Base-by-base conservation (phyloP, 371 early-diverging fungal species). In the Mucor mucedo region DNA sequence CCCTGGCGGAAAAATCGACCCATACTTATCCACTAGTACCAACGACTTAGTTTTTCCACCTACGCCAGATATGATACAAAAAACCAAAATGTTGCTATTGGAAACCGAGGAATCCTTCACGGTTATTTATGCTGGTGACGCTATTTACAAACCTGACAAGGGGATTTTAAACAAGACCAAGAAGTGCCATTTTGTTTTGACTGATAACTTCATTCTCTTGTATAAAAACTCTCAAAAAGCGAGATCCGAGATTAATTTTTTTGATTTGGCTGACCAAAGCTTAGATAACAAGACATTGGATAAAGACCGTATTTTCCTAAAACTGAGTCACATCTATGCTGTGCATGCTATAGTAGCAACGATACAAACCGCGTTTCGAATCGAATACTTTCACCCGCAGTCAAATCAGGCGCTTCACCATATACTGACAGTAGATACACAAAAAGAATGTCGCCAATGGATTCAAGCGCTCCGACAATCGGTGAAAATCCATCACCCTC, bases 191-290 rank as follows among this genome's bases (percentile, higher is more conserved):
- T 65, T 73, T 40, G 72, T 80, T 10, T 45, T 80, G 13, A 80
- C 76, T 27, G 73, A 69, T 27, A 71, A 68, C 2, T 55, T 71
- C 7, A 32, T 80, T 11, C 64, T 80, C 2, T 42, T 65, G 7
- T 80, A 71, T 58, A 80, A 80, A 62, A 67, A 62, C 2, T 55
- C 68, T 5, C 68, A 66, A 32, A 77, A 76, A 32, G 78, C 80
- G 28, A 58, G 68, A 16, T 30, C 59, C 2, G 68, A 69, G 5
- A 60, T 75, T 32, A 61, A 73, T 38, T 30, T 73, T 11, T 71
- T 58, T 57, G 63, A 60, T 0, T 35, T 54, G 4, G 21, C 21
- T 21, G 30, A 28, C 40, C 33, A 3, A 27, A 41, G 11, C 28
- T 29, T 27, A 45, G 8, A 8, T 8, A 38, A 14, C 11, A 63